Evolutionary conservation across 2,329 filamentous ascomycete species (phyloP).

Genomic region (Emydomyces testavorans): DNA sequence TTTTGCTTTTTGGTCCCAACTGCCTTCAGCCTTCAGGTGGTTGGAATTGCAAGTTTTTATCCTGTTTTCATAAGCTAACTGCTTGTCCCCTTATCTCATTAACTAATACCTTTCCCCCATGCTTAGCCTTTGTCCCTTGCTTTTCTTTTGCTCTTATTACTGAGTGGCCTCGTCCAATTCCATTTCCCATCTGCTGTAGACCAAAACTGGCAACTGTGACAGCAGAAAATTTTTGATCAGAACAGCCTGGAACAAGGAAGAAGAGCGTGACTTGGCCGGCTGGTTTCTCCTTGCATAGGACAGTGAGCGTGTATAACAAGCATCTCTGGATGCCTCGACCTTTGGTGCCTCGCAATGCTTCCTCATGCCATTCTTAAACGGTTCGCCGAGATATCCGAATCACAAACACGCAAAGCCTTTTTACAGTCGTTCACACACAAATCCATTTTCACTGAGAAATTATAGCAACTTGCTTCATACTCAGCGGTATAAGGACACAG

Average conservation of each 20-base stretch:
- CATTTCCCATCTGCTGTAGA: background rate
- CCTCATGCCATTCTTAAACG: conserved; percentile 6
- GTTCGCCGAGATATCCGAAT: conserved; percentile 10
- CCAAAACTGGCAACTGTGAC: background rate
- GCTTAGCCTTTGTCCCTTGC: background rate
- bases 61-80: background rate
- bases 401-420: conserved; percentile 1
- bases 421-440: conserved; percentile 3
- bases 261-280: background rate
- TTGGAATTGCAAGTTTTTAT: conserved; percentile 5
- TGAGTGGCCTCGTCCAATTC: background rate
- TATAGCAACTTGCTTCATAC: background rate
- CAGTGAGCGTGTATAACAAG: conserved; percentile 7
- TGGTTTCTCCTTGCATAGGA: conserved; percentile 8
- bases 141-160: background rate
- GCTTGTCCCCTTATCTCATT: background rate
- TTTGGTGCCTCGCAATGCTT: conserved; percentile 13
- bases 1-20: conserved; percentile 2
- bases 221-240: background rate
- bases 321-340: conserved; percentile 8
- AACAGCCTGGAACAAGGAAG: conserved; percentile 1
- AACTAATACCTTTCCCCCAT: background rate
- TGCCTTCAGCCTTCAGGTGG: conserved; percentile 1
- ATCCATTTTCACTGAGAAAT: background rate
- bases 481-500: conserved; percentile 14